phyloP scores from a whole-genome alignment of 2,329 filamentous ascomycete genomes.

The Didymella exigua region DNA sequence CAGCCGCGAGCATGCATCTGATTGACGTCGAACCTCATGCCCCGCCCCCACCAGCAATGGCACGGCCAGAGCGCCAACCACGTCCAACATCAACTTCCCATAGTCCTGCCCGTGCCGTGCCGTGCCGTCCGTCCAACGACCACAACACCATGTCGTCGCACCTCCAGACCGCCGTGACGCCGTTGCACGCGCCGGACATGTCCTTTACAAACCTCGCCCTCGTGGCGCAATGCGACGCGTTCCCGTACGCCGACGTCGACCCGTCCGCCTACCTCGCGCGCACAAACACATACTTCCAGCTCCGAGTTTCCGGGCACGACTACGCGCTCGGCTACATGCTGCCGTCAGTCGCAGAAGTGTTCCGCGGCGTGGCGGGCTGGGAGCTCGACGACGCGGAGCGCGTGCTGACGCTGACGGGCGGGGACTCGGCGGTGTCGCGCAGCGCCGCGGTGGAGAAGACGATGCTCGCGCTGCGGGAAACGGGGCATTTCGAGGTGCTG shows the following conservation, averaged over 20 bases:
- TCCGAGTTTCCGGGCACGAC: constrained; percentile 71
- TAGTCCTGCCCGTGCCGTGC: background rate
- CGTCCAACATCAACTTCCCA: constrained; percentile 5
- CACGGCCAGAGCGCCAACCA: constrained; percentile 3
- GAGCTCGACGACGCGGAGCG: constrained; percentile 63
- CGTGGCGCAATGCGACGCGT: constrained; percentile 69
- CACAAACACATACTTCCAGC: constrained; percentile 62
- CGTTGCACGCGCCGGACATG: constrained; percentile 26
- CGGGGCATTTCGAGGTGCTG: constrained; percentile 74
- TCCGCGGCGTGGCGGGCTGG: constrained; percentile 65
- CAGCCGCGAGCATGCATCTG: background rate
- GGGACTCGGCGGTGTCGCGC: constrained; percentile 66
- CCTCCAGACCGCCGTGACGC: background rate
- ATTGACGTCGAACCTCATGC: background rate
- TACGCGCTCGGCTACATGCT: constrained; percentile 65
- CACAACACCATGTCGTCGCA: background rate
- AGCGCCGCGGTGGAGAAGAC: constrained; percentile 64
- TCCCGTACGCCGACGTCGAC: constrained; percentile 73
- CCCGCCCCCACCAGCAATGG: constrained; percentile 36
- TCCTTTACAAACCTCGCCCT: constrained; percentile 59
- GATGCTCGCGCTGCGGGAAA: constrained; percentile 69
- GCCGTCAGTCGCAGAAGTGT: constrained; percentile 64
- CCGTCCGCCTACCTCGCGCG: constrained; percentile 61
- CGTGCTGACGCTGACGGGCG: constrained; percentile 68
- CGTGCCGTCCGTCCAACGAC: background rate